Conservation (phyloP, 2,329 filamentous ascomycete genomes). For the Westerdykella sp. region DNA sequence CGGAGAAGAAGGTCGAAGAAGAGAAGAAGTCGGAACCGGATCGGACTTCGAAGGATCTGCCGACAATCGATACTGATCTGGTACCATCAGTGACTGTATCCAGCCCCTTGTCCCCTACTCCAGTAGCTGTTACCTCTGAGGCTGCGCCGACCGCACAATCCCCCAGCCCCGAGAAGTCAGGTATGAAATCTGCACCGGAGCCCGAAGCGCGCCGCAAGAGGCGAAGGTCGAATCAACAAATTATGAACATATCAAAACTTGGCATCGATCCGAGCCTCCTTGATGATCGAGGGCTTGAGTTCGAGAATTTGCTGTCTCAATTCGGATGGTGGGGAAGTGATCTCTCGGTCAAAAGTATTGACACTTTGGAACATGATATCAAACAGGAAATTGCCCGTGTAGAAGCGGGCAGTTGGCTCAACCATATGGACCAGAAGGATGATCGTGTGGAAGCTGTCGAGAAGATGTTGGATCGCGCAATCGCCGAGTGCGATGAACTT, state of each 20-base stretch:
- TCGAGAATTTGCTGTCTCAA: conserved; percentile 75
- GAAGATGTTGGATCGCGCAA: conserved; percentile 77
- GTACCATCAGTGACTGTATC: conserved; percentile 33
- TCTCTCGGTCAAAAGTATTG: conserved; percentile 67
- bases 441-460: conserved; percentile 84
- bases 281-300: conserved; percentile 69
- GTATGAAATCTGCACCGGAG: conserved; percentile 16
- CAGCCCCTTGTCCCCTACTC: conserved; percentile 21
- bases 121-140: conserved; percentile 13
- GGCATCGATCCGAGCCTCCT: conserved; percentile 73
- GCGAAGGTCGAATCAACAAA: conserved; percentile 64
- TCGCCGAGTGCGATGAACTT: conserved; percentile 90
- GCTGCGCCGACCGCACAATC: conserved; percentile 29
- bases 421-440: conserved; percentile 76
- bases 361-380: conserved; percentile 74
- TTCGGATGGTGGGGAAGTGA: conserved; percentile 82
- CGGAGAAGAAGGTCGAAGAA: conserved; percentile 22
- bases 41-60: conserved; percentile 23
- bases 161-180: conserved; percentile 28
- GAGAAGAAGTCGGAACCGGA: conserved; percentile 16
- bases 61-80: conserved; percentile 26
- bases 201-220: conserved; percentile 53
- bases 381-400: conserved; percentile 84
- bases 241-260: conserved; percentile 69
- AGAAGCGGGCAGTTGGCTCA: conserved; percentile 88